Conservation (phyloP, 1,139 yeast species). For the Meyerozyma elateridarum region DNA sequence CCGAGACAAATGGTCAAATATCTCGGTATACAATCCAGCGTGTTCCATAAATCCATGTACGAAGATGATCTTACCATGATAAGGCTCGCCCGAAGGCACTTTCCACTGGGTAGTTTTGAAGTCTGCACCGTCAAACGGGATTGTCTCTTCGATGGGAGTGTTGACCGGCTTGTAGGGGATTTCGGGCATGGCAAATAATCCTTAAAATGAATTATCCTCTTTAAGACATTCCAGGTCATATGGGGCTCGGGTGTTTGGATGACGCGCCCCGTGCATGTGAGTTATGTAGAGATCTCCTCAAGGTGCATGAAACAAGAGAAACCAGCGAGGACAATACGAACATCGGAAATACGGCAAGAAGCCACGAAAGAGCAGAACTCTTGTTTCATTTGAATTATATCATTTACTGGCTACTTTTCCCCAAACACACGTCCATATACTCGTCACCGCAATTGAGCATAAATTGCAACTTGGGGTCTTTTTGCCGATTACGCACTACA, state of each 20-base stretch:
- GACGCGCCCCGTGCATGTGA: no score
- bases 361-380: no score
- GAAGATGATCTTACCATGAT: conserved; percentile 54
- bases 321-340: no score
- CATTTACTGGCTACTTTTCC: no score
- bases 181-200: conserved; percentile 4
- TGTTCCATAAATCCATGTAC: conserved; percentile 85
- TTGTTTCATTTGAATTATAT: no score
- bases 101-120: conserved; percentile 39
- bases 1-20: conserved; percentile 53
- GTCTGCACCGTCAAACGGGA: conserved; percentile 33
- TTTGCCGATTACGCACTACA: not conserved
- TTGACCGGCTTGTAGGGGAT: conserved; percentile 36
- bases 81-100: conserved; percentile 29
- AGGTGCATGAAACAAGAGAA: no score
- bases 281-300: no score
- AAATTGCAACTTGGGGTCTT: not conserved
- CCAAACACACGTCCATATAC: not conserved
- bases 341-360: no score
- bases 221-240: no score
- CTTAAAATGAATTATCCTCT: not conserved
- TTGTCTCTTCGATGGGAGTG: conserved; percentile 23
- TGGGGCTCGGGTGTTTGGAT: no score
- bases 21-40: conserved; percentile 46
- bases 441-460: conserved; percentile 4